phyloP scores from a whole-genome alignment of 2,329 filamentous ascomycete species.

The Endothia cerciana region DNA sequence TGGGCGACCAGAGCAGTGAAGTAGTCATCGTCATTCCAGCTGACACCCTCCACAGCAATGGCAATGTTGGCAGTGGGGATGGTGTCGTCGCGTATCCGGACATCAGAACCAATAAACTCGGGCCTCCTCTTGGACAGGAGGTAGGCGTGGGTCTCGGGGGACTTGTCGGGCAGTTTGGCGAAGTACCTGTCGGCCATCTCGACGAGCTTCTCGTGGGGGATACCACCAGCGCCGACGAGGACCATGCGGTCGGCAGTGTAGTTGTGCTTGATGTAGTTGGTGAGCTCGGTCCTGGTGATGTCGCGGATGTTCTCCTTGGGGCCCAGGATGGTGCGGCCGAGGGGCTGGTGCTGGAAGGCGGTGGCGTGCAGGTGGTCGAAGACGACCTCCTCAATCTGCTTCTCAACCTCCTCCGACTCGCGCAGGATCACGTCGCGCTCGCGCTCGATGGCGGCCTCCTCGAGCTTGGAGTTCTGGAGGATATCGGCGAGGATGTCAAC shows the following conservation, averaged over 20 bases:
- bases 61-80: conserved; percentile 97
- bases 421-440: conserved; percentile 98
- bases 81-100: conserved; percentile 93
- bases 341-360: conserved; percentile 93
- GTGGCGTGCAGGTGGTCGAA: conserved; percentile 99
- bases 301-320: conserved; percentile 98
- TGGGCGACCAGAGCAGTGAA: conserved; percentile 97
- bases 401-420: conserved; percentile 99
- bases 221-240: conserved; percentile 89
- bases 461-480: conserved; percentile 98
- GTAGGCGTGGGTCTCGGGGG: conserved; percentile 74
- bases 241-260: conserved; percentile 99
- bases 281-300: conserved; percentile 88
- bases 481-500: conserved; percentile 99
- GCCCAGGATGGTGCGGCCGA: conserved; percentile 96
- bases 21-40: conserved; percentile 99
- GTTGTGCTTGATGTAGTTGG: conserved; percentile 98
- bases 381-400: conserved; percentile 98
- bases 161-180: conserved; percentile 73
- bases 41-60: conserved; percentile 97
- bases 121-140: conserved; percentile 83
- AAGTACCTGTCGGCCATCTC: conserved; percentile 98
- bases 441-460: conserved; percentile 88
- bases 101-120: conserved; percentile 95
- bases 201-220: conserved; percentile 92